These are phyloP conservation scores for Hygrophorus pudorinus DNA, from an alignment of 768 basidiomycete species.

Conservation along the genomic window DNA sequence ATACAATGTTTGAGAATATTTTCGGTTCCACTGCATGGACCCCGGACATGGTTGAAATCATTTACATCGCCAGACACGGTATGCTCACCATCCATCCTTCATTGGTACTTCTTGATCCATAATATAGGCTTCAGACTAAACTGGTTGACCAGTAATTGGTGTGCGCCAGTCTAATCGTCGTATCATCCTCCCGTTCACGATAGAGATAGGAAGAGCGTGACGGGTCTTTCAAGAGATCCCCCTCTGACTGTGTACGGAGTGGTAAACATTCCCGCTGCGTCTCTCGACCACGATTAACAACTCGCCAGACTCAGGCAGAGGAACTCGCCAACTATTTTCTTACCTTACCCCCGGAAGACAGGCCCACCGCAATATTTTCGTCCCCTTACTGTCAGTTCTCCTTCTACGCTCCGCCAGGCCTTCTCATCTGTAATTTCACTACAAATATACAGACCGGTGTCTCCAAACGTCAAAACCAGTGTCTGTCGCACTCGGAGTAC, in stretches of 20 bases:
- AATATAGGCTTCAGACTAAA: conserved; percentile 61
- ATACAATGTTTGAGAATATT: too few species aligned
- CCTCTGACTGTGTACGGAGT: conserved; percentile 66
- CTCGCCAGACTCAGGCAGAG: conserved; percentile 51
- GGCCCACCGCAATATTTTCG: conserved; percentile 73
- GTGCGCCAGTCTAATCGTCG: conserved; percentile 12
- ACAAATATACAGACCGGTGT: conserved; percentile 59
- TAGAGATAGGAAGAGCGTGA: conserved; percentile 42
- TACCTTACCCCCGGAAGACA: conserved; percentile 51
- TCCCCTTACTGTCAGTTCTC: conserved; percentile 66
- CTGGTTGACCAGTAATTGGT: conserved; percentile 65
- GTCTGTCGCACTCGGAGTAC: conserved; percentile 49
- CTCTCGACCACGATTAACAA: background rate
- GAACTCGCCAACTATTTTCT: conserved; percentile 60
- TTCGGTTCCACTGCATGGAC: background rate
- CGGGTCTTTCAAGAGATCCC: conserved; percentile 65
- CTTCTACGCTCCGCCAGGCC: background rate
- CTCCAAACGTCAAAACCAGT: conserved; percentile 68
- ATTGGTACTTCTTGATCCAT: conserved; percentile 6
- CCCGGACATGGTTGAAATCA: conserved; percentile 43
- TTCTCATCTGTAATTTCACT: background rate
- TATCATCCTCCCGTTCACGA: background rate
- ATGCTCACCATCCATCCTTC: conserved; percentile 4
- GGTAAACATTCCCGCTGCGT: conserved; percentile 22
- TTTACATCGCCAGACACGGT: conserved; percentile 67